phyloP scores from a whole-genome alignment of 768 basidiomycete genomes.

The Kondoa malvinella region DNA sequence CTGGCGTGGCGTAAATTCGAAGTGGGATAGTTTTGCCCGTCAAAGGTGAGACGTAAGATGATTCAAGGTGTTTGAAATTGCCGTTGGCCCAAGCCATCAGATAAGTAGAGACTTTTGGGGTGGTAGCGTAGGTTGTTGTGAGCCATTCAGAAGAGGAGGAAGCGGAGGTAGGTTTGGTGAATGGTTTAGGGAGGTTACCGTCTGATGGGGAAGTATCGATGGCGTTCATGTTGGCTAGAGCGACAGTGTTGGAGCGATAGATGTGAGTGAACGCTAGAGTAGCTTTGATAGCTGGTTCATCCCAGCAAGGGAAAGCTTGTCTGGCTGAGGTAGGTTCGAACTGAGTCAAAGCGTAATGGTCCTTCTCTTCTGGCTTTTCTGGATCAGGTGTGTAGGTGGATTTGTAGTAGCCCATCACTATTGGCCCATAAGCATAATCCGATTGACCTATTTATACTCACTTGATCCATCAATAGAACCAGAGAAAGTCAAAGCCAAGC shows the following conservation, averaged over 20 bases:
- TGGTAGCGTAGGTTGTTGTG: constrained; percentile 59
- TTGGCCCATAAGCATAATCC: not conserved
- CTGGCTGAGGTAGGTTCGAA: constrained; percentile 85
- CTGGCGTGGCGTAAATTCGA: constrained; percentile 66
- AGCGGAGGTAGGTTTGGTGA: constrained; percentile 20
- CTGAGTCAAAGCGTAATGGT: constrained; percentile 55
- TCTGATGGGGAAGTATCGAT: constrained; percentile 41
- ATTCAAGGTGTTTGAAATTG: constrained; percentile 53
- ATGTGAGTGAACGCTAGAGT: constrained; percentile 40
- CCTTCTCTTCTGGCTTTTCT: constrained; percentile 26
- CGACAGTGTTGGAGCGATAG: constrained; percentile 56
- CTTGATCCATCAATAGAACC: constrained; percentile 48
- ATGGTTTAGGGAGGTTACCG: constrained; percentile 21
- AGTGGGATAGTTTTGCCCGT: constrained; percentile 66
- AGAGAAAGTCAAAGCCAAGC: constrained; percentile 51
- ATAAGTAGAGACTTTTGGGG: constrained; percentile 39
- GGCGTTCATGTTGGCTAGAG: constrained; percentile 72
- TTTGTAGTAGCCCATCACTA: constrained; percentile 30
- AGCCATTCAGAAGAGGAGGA: constrained; percentile 43
- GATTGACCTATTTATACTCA: constrained; percentile 33
- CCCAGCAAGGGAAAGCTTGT: constrained; percentile 74
- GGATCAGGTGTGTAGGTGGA: constrained; percentile 18
- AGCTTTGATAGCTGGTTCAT: constrained; percentile 78
- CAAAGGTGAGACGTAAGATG: constrained; percentile 58
- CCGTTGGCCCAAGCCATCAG: constrained; percentile 36